These are phyloP conservation scores for Ascochyta lentis DNA, from an alignment of 2,329 filamentous ascomycete species.

Conservation along the genomic window DNA sequence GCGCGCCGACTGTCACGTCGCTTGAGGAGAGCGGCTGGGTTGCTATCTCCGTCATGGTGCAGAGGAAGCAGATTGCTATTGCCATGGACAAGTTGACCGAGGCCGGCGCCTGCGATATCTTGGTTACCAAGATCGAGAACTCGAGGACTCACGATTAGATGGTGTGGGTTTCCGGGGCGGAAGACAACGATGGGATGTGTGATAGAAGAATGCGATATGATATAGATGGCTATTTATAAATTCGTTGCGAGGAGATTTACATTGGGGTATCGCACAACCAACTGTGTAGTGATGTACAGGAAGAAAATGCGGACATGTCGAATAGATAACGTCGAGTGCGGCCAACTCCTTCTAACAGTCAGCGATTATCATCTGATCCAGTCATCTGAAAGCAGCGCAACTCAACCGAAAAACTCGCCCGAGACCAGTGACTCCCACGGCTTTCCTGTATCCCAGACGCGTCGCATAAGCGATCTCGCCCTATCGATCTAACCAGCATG, in stretches of 20 bases:
- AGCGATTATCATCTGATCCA: background rate
- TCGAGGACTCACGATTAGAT: conserved; percentile 51
- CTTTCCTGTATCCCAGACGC: conserved; percentile 70
- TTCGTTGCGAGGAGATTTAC: background rate
- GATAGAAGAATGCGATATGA: background rate
- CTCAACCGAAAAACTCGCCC: conserved; percentile 70
- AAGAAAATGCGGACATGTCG: background rate
- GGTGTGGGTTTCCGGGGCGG: background rate
- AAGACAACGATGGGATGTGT: background rate
- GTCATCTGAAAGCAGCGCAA: too few species aligned
- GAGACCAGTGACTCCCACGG: conserved; percentile 73
- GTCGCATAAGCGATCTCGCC: conserved; percentile 70
- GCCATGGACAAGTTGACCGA: conserved; percentile 85
- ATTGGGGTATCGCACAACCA: conserved; percentile 6
- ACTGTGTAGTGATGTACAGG: background rate
- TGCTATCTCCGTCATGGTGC: conserved; percentile 92
- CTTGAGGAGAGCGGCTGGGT: conserved; percentile 92
- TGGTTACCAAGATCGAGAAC: conserved; percentile 87
- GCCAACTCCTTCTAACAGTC: background rate
- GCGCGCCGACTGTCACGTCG: conserved; percentile 88
- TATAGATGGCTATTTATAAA: background rate
- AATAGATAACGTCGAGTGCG: background rate
- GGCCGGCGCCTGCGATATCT: conserved; percentile 81
- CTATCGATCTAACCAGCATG: conserved; percentile 57
- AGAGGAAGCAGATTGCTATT: conserved; percentile 81